Evolutionary conservation across 139 green algal species (phyloP), one percentile per base, ranked within the genome.

Genomic region (Chlorella sorokiniana): DNA sequence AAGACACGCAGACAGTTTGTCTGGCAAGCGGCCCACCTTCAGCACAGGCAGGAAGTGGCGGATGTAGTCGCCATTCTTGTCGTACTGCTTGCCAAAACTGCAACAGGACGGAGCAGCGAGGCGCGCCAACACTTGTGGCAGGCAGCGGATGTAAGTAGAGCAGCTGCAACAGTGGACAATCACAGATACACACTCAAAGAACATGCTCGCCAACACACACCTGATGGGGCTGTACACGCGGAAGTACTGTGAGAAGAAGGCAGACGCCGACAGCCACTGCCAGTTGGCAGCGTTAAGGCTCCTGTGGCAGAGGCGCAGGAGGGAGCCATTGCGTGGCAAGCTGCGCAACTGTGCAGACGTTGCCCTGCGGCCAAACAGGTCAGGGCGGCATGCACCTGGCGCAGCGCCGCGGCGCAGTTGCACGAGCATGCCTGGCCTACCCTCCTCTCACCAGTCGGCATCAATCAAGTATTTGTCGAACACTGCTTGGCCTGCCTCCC

Each of bases 401-500:
- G n/a, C n/a, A n/a, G n/a, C n/a, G n/a, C n/a, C 33, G 75, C 90
- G 90, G 27, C 59, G 23, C 31, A 4, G 31, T 37, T 2, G 10
- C 23, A 41, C 62, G 25, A 14, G 4, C 31, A 69, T 1, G 4
- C 10, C 31, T 4, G 31, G 11, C 31, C 29, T 14, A 42, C 62
- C 62, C 29, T 9, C 25, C 3, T 89, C 78, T 78, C 64, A 89
- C 86, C 89, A 94, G 89, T 98, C 95, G 29, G 77, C 89, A 78
- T 99, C 96, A 2, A 99, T 84, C 3, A 99, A 92, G 51, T 94
- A 83, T 67, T 93, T 87, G 86, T 99, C 96, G 86, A 98, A 98
- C 44, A 96, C 92, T 41, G 95, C 91, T 56, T 92, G 80, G 2
- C 96, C 96, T 29, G 63, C 63, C 89, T 97, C 94, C 96, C 96